phyloP scores from a whole-genome alignment of 495 filamentous ascomycete genomes.

The Hypomontagnella monticulosa region DNA sequence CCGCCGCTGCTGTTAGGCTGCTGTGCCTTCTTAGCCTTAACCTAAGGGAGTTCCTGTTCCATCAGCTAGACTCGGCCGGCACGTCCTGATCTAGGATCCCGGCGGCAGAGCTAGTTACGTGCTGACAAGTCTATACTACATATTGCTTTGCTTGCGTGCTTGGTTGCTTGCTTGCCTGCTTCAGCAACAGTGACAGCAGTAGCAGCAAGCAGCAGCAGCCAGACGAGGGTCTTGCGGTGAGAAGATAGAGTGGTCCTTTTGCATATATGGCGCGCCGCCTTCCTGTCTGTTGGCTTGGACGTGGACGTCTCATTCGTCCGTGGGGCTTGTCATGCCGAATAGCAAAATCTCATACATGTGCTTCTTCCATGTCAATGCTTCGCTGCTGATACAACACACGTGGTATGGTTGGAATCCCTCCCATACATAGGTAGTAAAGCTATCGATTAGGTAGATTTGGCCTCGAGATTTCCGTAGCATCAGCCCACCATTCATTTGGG shows the following conservation, averaged over 20 bases:
- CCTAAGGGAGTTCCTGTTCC: background rate
- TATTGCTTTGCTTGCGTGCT: too few species aligned
- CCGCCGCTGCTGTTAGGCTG: conserved; percentile 16
- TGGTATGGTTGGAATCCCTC: conserved; percentile 24
- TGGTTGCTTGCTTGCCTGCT: too few species aligned
- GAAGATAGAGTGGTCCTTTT: conserved; percentile 13
- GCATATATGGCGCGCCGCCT: conserved; percentile 30
- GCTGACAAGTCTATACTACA: conserved; percentile 34
- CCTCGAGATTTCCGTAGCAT: conserved; percentile 31
- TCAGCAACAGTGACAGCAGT: too few species aligned
- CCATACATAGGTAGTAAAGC: too few species aligned
- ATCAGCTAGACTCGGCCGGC: conserved; percentile 32
- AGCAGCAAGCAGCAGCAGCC: too few species aligned
- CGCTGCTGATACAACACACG: conserved; percentile 24
- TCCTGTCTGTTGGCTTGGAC: conserved; percentile 24
- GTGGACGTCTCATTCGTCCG: conserved; percentile 12
- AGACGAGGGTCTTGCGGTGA: conserved; percentile 39
- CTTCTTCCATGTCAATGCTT: too few species aligned
- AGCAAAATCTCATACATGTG: conserved; percentile 7
- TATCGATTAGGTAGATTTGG: conserved; percentile 15
- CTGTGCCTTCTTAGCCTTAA: conserved; percentile 11
- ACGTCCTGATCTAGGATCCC: conserved; percentile 37
- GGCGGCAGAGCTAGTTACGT: conserved; percentile 28
- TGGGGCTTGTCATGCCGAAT: conserved; percentile 4
- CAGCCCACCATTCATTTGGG: conserved; percentile 37